Percentiles rank a stretch among this genome's conserved stretches.
phyloP scores from a whole-genome alignment of 1,284 basidiomycete species.

The Testicularia cyperi region DNA sequence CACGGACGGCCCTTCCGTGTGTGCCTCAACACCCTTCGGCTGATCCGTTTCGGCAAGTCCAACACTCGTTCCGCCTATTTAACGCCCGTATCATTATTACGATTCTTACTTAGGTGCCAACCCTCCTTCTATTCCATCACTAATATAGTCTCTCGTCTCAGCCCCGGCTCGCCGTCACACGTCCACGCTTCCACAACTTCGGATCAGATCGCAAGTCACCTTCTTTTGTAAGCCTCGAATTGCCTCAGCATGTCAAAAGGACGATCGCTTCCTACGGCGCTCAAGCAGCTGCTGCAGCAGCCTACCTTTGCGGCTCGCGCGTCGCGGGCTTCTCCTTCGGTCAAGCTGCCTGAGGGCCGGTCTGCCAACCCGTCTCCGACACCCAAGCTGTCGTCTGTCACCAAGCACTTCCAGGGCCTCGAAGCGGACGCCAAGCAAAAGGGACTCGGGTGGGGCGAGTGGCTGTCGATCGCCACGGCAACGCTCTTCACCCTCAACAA shows the following conservation, averaged over 20 bases:
- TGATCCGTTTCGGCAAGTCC: no score
- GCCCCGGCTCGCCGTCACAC: no score
- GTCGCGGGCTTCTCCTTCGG: slow-evolving; percentile 60
- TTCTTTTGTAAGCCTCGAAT: not conserved
- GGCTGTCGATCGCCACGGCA: slow-evolving; percentile 83
- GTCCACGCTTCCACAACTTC: not conserved
- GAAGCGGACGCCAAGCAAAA: slow-evolving; percentile 68
- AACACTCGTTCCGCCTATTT: no score
- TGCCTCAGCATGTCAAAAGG: slow-evolving; percentile 22
- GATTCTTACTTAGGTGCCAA: no score
- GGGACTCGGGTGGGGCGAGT: slow-evolving; percentile 71
- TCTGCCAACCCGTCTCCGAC: slow-evolving; percentile 68
- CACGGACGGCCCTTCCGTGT: no score
- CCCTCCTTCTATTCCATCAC: no score
- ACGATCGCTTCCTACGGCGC: slow-evolving; percentile 58
- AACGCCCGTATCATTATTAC: no score
- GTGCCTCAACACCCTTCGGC: no score
- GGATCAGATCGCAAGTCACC: not conserved
- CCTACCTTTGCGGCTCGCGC: slow-evolving; percentile 69
- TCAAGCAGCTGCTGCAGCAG: slow-evolving; percentile 74
- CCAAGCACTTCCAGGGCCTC: slow-evolving; percentile 64
- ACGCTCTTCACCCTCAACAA: slow-evolving; percentile 79
- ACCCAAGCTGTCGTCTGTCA: slow-evolving; percentile 69
- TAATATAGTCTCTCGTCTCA: no score
- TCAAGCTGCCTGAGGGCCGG: slow-evolving; percentile 36